These are phyloP conservation scores for Phaffia rhodozyma DNA, from an alignment of 1,284 basidiomycete species.

Conservation along the genomic window DNA sequence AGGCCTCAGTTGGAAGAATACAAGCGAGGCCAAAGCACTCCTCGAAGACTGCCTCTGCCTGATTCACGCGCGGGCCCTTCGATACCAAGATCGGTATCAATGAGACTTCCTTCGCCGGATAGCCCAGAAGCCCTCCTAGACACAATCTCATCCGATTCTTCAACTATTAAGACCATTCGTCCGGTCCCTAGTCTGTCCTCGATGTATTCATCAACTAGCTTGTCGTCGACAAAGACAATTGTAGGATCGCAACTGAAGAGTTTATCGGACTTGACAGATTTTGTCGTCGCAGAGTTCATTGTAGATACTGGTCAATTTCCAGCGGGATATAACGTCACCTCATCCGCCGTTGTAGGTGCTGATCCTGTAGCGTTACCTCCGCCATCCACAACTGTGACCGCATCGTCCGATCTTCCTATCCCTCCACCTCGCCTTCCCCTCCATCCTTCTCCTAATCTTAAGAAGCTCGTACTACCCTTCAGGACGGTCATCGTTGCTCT, in stretches of 20 bases:
- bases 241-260: not conserved
- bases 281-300: conserved; percentile 57
- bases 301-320: conserved; percentile 64
- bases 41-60: too few species aligned
- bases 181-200: not conserved
- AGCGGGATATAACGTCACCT: conserved; percentile 50
- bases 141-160: not conserved
- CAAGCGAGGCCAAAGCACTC: not conserved
- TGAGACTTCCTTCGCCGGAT: conserved; percentile 18
- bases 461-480: conserved; percentile 29
- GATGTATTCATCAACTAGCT: too few species aligned
- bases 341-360: conserved; percentile 25
- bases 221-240: too few species aligned
- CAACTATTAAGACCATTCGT: not conserved
- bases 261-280: conserved; percentile 33
- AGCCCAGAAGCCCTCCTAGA: not conserved
- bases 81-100: conserved; percentile 26
- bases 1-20: not conserved
- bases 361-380: not conserved
- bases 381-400: not conserved
- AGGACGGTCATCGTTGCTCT: conserved; percentile 42
- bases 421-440: conserved; percentile 20
- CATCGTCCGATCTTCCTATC: not conserved
- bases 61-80: too few species aligned
- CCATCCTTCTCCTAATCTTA: conserved; percentile 3